Base-by-base conservation (phyloP, 495 filamentous ascomycete genomes). In the Venustampulla echinocandica region DNA sequence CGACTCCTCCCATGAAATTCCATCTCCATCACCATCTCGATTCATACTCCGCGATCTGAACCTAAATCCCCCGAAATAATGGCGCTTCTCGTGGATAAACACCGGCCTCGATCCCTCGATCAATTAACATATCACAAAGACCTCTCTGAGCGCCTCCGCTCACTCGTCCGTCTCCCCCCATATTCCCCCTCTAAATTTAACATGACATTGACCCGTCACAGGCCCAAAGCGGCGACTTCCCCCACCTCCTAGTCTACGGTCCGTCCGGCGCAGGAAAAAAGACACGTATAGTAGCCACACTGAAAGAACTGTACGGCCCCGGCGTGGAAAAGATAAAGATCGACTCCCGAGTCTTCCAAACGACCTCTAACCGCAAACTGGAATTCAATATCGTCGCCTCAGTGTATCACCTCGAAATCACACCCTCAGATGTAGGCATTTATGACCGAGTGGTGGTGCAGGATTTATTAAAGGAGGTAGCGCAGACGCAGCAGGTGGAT, bases 301-400 rank as follows among this genome's bases (percentile, higher is more conserved):
- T 96, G 2, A 90, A 90, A 61, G 88, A 92, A 63, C 73, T 96
- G 11, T 96, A 86, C 61, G 90, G 90, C 0, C 81, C 90, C 9
- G 87, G 88, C 25, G 90, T 94, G 9, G 90, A 95, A 54, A 95
- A 94, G 73, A 95, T 96, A 71, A 94, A 94, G 66, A 92, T 95
- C 69, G 90, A 96, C 61, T 82, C 87, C 17, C 84, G 92, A 52
- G 81, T 95, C 43, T 98, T 97, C 74, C 88, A 94, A 63, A 96
- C 92, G 1, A 90, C 80, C 15, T 81, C 81, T 60, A 95, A 94
- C 64, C 89, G 92, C 55, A 98, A 97, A 63, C 79, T 97, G 47
- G 92, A 98, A 67, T 98, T 98, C 74, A 98, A 93, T 68, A 94
- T 97, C 50, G 93, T 97, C 37, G 76, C 88, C 20, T 95, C 88